phyloP scores from a whole-genome alignment of 345 rosid species.

The Rubroshorea leprosula region DNA sequence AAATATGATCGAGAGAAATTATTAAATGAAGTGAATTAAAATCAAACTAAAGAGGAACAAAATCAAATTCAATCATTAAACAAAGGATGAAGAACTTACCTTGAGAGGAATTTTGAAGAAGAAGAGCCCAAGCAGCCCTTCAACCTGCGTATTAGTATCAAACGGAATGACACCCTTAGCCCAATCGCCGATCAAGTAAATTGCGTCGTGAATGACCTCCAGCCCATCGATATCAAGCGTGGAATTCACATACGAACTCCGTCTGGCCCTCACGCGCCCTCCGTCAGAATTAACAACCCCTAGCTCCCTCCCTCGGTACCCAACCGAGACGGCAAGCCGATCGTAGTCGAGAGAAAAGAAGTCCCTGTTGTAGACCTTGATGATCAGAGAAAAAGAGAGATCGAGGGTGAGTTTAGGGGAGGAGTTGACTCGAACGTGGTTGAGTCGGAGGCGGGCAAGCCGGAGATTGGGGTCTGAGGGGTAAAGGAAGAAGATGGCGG shows the following conservation, averaged over 20 bases:
- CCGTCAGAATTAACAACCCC: slow-evolving; percentile 58
- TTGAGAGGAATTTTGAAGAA: slow-evolving; percentile 57
- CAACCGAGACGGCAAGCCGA: slow-evolving; percentile 54
- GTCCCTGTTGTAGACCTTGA: slow-evolving; percentile 59
- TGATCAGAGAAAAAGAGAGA: slow-evolving; percentile 56
- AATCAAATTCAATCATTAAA: not conserved
- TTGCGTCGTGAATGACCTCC: slow-evolving; percentile 57
- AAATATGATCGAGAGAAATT: not conserved
- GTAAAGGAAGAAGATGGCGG: slow-evolving; percentile 48
- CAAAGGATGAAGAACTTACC: slow-evolving; percentile 26
- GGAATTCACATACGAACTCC: slow-evolving; percentile 59
- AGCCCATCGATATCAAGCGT: slow-evolving; percentile 72
- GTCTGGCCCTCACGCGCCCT: slow-evolving; percentile 53
- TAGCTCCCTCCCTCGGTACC: slow-evolving; percentile 74
- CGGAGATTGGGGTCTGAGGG: slow-evolving; percentile 64
- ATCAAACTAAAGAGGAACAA: too few species aligned
- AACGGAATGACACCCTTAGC: slow-evolving; percentile 63
- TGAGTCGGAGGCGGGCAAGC: slow-evolving; percentile 50
- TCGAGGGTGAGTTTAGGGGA: slow-evolving; percentile 47
- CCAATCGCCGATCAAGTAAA: slow-evolving; percentile 73
- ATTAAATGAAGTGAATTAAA: not conserved
- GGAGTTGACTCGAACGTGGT: slow-evolving; percentile 44
- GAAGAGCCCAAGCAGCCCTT: slow-evolving; percentile 57
- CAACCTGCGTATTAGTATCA: slow-evolving; percentile 48
- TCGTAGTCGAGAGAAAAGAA: slow-evolving; percentile 60